These are phyloP conservation scores for Penicillium paneum DNA, from an alignment of 2,329 filamentous ascomycete species.

Conservation along the genomic window DNA sequence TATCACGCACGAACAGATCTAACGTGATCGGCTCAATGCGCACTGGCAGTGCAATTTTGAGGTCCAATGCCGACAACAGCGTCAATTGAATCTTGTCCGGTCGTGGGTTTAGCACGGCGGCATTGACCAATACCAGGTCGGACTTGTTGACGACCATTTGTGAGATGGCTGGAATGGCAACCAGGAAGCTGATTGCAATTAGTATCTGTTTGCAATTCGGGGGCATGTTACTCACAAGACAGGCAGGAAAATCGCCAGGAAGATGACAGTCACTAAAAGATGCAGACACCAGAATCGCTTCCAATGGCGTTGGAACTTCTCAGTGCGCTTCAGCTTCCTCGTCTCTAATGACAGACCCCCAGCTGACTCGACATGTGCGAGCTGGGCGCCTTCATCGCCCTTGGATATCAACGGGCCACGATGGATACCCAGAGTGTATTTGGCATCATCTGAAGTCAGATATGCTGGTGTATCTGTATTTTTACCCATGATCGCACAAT, in stretches of 20 bases:
- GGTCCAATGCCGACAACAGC: slow-evolving; percentile 35
- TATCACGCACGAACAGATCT: slow-evolving; percentile 34
- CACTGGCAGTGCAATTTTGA: slow-evolving; percentile 37
- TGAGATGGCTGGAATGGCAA: slow-evolving; percentile 42
- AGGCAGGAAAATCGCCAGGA: slow-evolving; percentile 41
- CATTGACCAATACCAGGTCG: slow-evolving; percentile 35
- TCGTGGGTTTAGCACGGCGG: slow-evolving; percentile 34
- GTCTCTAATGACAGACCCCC: slow-evolving; percentile 29
- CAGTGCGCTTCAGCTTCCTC: slow-evolving; percentile 21
- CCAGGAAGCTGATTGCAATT: slow-evolving; percentile 34
- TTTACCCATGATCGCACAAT: slow-evolving; percentile 22
- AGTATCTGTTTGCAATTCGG: neutral
- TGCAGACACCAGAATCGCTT: slow-evolving; percentile 42
- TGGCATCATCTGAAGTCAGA: slow-evolving; percentile 28
- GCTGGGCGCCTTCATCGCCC: slow-evolving; percentile 17
- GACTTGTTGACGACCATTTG: slow-evolving; percentile 40
- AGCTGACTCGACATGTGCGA: slow-evolving; percentile 29
- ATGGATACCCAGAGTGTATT: slow-evolving; percentile 31
- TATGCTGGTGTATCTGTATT: slow-evolving; percentile 24
- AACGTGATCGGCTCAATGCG: slow-evolving; percentile 37
- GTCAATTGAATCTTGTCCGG: slow-evolving; percentile 34
- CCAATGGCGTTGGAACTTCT: slow-evolving; percentile 35
- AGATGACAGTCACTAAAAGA: slow-evolving; percentile 33
- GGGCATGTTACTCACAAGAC: slow-evolving; percentile 32
- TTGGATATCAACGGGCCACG: slow-evolving; percentile 28